Base-by-base conservation (phyloP, 257 asterid genomes). In the Capsicum rhomboideum region DNA sequence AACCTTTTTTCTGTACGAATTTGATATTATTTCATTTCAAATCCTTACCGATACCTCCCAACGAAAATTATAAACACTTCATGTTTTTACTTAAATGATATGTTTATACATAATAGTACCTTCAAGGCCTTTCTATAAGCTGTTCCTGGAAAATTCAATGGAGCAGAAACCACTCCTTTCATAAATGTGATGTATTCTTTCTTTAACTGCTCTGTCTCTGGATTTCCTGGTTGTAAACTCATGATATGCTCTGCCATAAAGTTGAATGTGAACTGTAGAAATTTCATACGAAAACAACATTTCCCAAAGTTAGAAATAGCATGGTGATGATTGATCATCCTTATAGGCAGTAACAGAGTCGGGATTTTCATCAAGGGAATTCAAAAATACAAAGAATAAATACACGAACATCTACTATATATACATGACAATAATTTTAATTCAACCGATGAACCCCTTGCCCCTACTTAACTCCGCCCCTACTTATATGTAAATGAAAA, bases 91-190 rank as follows among this genome's bases (percentile, higher is more conserved):
- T 69, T 14, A 74, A 46, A 49, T 49, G 63, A 28, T 14, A 3
- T 46, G 37, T 0, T 14, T 16, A n/a, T 28, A 1, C 11, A 1
- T 12, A 20, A 8, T 49, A 1, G 26, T 72, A 93, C 98, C 96
- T 88, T 85, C 20, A 96, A 87, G 34, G 99, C 99, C 69, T 75
- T 94, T 75, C 99, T 79, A 84, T 96, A 96, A 0, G 98, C 95
- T n/a, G 99, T 94, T 77, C 99, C 99, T 0, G 99, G 99, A 79
- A 96, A 91, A 86, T 96, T 94, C 79, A 94, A 59, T n/a, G 99
- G 99, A 66, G 98, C 91, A 31, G 99, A 96, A 26, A 96, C 93
- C 3, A 96, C 98, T 10, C 99, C 99, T 88, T 96, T 96, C 99
- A 96, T 96, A 86, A 96, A 94, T 10, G 98, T 96, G 34, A 94